Evolutionary conservation across 2,329 filamentous ascomycete species (phyloP), one percentile per base, ranked within the genome.

Genomic region (Trichoderma arundinaceum): DNA sequence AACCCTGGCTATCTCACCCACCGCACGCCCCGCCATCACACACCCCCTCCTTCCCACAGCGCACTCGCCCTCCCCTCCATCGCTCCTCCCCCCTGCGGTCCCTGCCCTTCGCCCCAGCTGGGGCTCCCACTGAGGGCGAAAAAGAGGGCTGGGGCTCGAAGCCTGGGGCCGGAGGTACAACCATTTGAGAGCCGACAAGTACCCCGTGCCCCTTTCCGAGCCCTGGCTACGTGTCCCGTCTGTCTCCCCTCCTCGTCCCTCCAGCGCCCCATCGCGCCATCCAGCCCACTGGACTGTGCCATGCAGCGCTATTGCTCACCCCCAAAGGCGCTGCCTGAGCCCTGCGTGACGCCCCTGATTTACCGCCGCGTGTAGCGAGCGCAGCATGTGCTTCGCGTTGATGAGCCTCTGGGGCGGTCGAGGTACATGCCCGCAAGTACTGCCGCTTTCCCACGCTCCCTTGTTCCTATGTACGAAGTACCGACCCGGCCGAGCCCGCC

Each of bases 401-500:
- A 49, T 41, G 33, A 38, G 10, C 46, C 43, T 46, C 35, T 7
- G 39, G 46, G 57, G 64, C 58, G 33, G 39, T 49, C 35, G 53
- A 48, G 67, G 57, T 69, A 68, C 68, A 60, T 65, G 59, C n/a
- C 46, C 54, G 17, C 57, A 68, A 67, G 68, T 70, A 65, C n/a
- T n/a, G n/a, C 66, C 56, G 39, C 67, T 22, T 9, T 52, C 48
- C 38, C 39, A 43, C 48, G 28, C 64, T 59, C 64, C 59, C 65
- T 52, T 22, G 17, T 22, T 54, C 65, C 46, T 63, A 63, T 64
- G 70, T 72, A 60, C 44, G 44, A 60, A 60, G 57, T 60, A 73
- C 70, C 70, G 69, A 71, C 71, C 74, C 73, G 73, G 73, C 72
- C 74, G 73, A 74, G 71, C 73, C 74, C 75, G 75, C 72, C 70